Conservation (phyloP, 2,329 filamentous ascomycete genomes). For the Fusarium mundagurra region DNA sequence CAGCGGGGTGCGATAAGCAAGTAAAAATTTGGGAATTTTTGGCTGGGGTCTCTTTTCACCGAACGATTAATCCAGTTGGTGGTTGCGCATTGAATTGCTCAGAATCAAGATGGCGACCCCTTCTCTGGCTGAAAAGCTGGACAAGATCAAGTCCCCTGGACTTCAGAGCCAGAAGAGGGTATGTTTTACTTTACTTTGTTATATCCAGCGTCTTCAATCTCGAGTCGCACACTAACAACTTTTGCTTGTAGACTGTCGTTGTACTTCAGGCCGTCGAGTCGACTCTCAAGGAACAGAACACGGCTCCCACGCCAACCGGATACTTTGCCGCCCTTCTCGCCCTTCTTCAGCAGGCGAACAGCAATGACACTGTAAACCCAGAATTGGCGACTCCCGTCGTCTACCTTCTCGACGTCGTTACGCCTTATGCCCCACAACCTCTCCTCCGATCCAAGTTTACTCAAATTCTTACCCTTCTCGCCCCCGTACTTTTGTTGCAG, state of each 20-base stretch:
- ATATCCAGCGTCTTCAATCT: not conserved
- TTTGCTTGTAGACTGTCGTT: slow-evolving; percentile 72
- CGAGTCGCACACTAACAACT: slow-evolving; percentile 22
- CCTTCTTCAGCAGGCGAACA: slow-evolving; percentile 81
- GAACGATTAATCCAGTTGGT: slow-evolving; percentile 40
- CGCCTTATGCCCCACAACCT: slow-evolving; percentile 82
- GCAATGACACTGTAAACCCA: slow-evolving; percentile 76
- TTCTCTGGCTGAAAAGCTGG: slow-evolving; percentile 84
- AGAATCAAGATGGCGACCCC: slow-evolving; percentile 57
- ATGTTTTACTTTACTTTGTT: slow-evolving; percentile 42
- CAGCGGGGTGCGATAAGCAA: slow-evolving; percentile 45
- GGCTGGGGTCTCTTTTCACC: slow-evolving; percentile 39
- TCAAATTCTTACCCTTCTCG: slow-evolving; percentile 87
- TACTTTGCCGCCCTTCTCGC: slow-evolving; percentile 97
- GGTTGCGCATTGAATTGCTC: slow-evolving; percentile 44
- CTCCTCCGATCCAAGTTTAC: slow-evolving; percentile 95
- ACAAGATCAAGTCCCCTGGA: slow-evolving; percentile 97
- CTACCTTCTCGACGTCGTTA: slow-evolving; percentile 94
- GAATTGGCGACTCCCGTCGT: slow-evolving; percentile 87
- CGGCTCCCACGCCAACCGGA: slow-evolving; percentile 83
- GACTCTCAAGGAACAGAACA: slow-evolving; percentile 88
- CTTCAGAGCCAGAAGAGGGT: slow-evolving; percentile 95
- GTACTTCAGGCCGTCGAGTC: slow-evolving; percentile 93
- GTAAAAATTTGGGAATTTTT: slow-evolving; percentile 45
- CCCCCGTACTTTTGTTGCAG: slow-evolving; percentile 80